A percentile compares a stretch with the other conserved stretches of the same genome.
phyloP scores from a whole-genome alignment of 306 rosid genomes.

The Alnus glutinosa region DNA sequence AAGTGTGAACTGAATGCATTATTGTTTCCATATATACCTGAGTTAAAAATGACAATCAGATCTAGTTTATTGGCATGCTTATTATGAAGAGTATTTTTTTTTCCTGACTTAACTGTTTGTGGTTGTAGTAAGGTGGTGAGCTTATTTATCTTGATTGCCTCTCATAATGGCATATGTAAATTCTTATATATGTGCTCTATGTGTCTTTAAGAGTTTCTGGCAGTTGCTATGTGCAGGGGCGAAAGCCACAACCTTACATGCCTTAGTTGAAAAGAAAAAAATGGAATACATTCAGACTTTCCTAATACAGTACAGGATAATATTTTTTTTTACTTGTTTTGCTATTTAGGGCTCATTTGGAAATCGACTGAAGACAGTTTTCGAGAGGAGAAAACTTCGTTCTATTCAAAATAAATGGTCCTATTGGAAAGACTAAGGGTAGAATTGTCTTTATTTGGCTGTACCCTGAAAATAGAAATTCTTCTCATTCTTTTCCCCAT shows the following conservation, averaged over 20 bases:
- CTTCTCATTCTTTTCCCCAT: too few species aligned
- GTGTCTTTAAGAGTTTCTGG: constrained; percentile 4
- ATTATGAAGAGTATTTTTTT: not conserved
- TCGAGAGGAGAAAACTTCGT: too few species aligned
- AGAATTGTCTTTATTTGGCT: too few species aligned
- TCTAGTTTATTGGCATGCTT: not conserved
- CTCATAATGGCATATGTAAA: not conserved
- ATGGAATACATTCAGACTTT: too few species aligned
- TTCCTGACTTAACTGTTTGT: not conserved
- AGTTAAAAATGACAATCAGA: not conserved
- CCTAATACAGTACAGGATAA: too few species aligned
- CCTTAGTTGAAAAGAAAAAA: not conserved
- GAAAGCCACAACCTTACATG: not conserved
- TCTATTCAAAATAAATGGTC: too few species aligned
- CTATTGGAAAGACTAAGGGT: too few species aligned
- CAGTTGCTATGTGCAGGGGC: not conserved
- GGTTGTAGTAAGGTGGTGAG: not conserved
- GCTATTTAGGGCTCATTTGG: not conserved
- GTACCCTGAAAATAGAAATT: too few species aligned
- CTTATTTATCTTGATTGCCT: not conserved
- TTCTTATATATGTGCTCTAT: not conserved
- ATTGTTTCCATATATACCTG: constrained; percentile 16
- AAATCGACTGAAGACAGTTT: too few species aligned
- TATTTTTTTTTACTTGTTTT: not conserved
- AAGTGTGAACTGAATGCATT: constrained; percentile 1